Base-by-base conservation (phyloP, 306 rosid genomes). In the Vigna unguiculata region DNA sequence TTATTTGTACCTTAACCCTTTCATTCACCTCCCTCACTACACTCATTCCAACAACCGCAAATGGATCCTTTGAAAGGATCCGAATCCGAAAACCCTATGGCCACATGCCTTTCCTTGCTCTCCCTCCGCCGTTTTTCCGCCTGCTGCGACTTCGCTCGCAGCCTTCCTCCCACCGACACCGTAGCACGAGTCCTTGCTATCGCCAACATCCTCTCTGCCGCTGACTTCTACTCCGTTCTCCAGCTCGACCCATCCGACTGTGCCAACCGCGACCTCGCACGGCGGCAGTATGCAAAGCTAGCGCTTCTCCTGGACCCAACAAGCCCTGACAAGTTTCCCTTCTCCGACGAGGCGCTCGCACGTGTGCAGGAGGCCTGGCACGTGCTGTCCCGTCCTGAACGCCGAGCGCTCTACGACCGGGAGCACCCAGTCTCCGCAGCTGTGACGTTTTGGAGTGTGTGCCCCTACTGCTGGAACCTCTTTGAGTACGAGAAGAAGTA, bases 381-480 rank as follows among this genome's bases (percentile, higher is more conserved):
- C 20, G 83, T 80, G 58, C 83, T 93, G 2, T 86, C 89, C 24
- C 83, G 83, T 80, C 82, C 86, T 3, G 62, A 41, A 19, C 79
- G 78, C 49, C 88, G 79, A 32, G 64, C 81, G 61, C 70, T 62
- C 57, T 83, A 83, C 59, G 88, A 81, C 19, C 76, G 20, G 3
- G 79, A 77, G 30, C 28, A 75, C 10, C 68, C 13, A 3, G 15
- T 12, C 6, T 22, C 58, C 5, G 4, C 21, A 6, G 4, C 36
- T 48, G 21, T 41, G 47, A 71, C 91, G 21, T 91, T 93, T 60
- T 93, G 98, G 98, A 91, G 96, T 0, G 55, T 83, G 4, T 93
- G 97, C 64, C 96, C 97, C 1, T 93, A 84, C 74, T 91, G 98
- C 58, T 90, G 83, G 84, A 81, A 19, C 66, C 34, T 91, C 63